Evolutionary conservation across 2,329 filamentous ascomycete species (phyloP).

Genomic region (Conoideocrella luteorostrata): DNA sequence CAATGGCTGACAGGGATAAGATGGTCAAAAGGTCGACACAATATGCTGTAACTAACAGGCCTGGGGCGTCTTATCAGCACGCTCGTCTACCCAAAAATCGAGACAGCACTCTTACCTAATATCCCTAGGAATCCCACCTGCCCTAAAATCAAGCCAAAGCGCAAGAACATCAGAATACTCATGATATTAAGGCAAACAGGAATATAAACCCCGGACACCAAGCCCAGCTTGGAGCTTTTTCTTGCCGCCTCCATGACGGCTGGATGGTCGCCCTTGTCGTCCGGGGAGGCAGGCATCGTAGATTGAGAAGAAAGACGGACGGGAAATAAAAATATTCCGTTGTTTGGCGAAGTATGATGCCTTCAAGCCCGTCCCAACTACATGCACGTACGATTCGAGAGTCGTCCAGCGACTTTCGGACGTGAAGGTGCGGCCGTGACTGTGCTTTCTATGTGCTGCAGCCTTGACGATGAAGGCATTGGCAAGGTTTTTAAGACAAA

Average conservation of each 20-base stretch:
- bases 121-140: slow-evolving; percentile 75
- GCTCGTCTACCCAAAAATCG: background rate
- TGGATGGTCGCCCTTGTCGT: slow-evolving; percentile 9
- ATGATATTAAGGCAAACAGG: slow-evolving; percentile 85
- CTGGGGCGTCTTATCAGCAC: slow-evolving; percentile 32
- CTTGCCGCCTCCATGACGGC: slow-evolving; percentile 28
- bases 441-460: too few relatives aligned
- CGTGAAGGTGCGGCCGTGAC: too few relatives aligned
- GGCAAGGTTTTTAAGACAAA: too few relatives aligned
- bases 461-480: too few relatives aligned
- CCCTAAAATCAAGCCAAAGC: slow-evolving; percentile 79
- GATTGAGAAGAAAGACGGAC: background rate
- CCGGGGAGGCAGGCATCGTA: slow-evolving; percentile 12
- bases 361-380: slow-evolving; percentile 1
- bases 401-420: too few relatives aligned
- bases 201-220: slow-evolving; percentile 75
- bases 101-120: slow-evolving; percentile 48
- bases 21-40: slow-evolving; percentile 77
- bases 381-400: background rate
- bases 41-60: slow-evolving; percentile 69
- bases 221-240: slow-evolving; percentile 60
- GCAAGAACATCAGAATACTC: slow-evolving; percentile 87
- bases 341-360: background rate
- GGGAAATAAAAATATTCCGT: too few relatives aligned
- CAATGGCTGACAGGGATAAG: slow-evolving; percentile 80